Evolutionary conservation across 257 asterid species (phyloP).

Genomic region (Salvia rosmarinus): DNA sequence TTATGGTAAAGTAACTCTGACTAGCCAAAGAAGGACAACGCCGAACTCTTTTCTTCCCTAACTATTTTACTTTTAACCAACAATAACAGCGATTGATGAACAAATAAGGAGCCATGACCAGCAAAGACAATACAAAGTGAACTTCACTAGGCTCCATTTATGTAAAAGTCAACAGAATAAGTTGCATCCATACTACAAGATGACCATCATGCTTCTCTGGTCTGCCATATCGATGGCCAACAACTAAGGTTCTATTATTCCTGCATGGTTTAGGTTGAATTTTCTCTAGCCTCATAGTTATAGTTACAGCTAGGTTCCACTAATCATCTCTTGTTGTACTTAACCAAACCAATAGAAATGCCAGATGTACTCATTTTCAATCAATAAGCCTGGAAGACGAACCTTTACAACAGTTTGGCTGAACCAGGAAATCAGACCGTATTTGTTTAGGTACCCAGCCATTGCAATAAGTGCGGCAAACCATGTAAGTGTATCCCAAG

Average conservation of each 20-base stretch:
- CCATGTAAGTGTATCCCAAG: constrained; percentile 99
- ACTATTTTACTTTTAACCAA: neutral
- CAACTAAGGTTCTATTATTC: neutral
- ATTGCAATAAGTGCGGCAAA: constrained; percentile 98
- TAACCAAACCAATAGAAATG: neutral
- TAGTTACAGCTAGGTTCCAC: neutral
- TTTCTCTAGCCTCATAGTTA: neutral
- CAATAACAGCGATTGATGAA: neutral
- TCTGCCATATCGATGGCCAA: neutral
- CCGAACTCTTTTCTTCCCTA: neutral
- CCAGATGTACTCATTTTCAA: neutral
- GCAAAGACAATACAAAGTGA: neutral
- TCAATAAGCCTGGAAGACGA: neutral
- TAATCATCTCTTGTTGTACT: neutral
- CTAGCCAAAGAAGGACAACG: neutral
- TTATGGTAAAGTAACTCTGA: neutral
- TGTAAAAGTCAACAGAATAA: neutral
- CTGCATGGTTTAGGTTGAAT: neutral
- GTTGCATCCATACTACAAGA: neutral
- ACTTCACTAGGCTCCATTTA: neutral
- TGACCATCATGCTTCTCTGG: neutral
- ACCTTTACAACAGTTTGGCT: constrained; percentile 96
- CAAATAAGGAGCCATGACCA: neutral
- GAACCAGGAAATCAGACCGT: constrained; percentile 97
- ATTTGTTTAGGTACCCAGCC: constrained; percentile 97